phyloP scores from a whole-genome alignment of 305 asterid genomes.

The Fraxinus floribunda region DNA sequence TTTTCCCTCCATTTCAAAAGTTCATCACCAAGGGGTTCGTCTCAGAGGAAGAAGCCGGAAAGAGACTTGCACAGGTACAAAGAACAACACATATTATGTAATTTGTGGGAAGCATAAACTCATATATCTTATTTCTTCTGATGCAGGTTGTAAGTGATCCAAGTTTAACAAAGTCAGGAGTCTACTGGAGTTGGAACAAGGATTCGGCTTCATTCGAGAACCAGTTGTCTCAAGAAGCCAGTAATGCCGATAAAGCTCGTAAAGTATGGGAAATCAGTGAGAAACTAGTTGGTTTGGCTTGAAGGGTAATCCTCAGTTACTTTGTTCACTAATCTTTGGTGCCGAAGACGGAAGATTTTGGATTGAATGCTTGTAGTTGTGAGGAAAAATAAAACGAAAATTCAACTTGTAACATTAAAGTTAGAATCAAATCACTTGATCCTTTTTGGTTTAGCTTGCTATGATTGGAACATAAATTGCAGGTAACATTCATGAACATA shows the following conservation, averaged over 20 bases:
- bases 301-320: constrained; percentile 5
- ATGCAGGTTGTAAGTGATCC: constrained; percentile 88
- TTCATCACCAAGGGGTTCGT: constrained; percentile 90
- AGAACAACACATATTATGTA: not conserved
- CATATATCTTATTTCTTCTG: not conserved
- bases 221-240: constrained; percentile 85
- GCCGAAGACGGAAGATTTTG: constrained; percentile 2
- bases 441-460: not conserved
- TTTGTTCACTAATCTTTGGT: not conserved
- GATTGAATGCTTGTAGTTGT: constrained; percentile 20
- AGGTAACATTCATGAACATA: not conserved
- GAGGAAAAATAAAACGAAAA: not conserved
- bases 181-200: constrained; percentile 99
- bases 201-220: constrained; percentile 89
- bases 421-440: constrained; percentile 1
- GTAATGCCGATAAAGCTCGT: constrained; percentile 73
- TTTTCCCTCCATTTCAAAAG: constrained; percentile 92
- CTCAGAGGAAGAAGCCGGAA: constrained; percentile 90
- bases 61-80: constrained; percentile 84
- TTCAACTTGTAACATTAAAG: not conserved
- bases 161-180: constrained; percentile 94
- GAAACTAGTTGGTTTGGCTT: constrained; percentile 79
- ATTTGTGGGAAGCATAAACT: not conserved
- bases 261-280: constrained; percentile 93
- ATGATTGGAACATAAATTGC: not conserved